A percentile compares a stretch with the other conserved stretches of the same genome.
Evolutionary conservation across 208 protist genomes (phyloP).

Genomic region (Trichomonas vaginalis): DNA sequence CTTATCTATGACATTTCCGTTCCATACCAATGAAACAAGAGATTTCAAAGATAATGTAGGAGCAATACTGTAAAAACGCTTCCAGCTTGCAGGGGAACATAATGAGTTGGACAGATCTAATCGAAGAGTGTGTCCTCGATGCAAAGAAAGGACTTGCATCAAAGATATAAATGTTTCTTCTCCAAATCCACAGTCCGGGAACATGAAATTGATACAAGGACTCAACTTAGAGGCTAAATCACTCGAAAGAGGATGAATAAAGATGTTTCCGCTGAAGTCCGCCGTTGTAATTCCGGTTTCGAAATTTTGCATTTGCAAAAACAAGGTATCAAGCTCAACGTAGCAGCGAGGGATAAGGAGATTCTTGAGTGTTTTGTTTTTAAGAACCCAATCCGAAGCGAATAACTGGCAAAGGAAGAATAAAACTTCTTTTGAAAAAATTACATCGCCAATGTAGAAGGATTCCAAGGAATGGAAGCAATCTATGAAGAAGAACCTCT

Average conservation of each 20-base stretch:
- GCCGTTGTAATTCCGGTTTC: background rate
- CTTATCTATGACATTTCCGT: background rate
- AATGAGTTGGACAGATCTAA: background rate
- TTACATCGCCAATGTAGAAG: background rate
- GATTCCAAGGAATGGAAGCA: background rate
- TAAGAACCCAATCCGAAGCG: background rate
- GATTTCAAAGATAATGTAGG: background rate
- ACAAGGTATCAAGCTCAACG: background rate
- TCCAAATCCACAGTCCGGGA: background rate
- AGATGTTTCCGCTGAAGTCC: background rate
- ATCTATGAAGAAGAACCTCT: background rate
- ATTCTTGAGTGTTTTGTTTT: background rate
- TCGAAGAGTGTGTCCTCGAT: background rate
- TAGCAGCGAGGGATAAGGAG: background rate
- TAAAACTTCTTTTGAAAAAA: background rate
- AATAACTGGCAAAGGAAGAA: background rate
- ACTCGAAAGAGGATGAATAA: background rate
- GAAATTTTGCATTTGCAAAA: background rate
- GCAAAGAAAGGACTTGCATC: background rate
- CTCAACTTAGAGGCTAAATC: background rate
- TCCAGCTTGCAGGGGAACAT: background rate
- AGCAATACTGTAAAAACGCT: background rate
- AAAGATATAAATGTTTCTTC: background rate
- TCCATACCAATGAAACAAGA: background rate
- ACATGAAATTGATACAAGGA: background rate